Evolutionary conservation across 352 stramenopile genomes (phyloP).

Genomic region (Phytophthora citrophthora): DNA sequence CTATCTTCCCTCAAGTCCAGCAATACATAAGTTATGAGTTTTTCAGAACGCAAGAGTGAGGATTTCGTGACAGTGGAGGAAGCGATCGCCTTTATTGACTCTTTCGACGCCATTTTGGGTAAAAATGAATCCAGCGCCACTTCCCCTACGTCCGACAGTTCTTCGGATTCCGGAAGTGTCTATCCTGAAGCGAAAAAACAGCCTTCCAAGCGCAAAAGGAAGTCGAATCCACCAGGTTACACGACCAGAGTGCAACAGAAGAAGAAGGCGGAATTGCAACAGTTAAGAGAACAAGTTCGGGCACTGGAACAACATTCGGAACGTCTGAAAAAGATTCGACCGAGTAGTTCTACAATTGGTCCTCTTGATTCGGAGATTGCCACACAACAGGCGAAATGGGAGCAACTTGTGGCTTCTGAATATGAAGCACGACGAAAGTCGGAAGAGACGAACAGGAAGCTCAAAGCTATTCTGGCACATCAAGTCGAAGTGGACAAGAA

Average conservation of each 20-base stretch:
- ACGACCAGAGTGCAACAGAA: slow-evolving; percentile 8
- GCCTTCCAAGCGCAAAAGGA: slow-evolving; percentile 3
- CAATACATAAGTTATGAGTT: not conserved
- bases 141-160: not conserved
- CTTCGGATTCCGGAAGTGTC: not conserved
- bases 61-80: slow-evolving; percentile 25
- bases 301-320: slow-evolving; percentile 6
- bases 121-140: not conserved
- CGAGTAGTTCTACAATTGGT: not conserved
- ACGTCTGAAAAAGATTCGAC: not conserved
- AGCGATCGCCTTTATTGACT: slow-evolving; percentile 40
- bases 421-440: slow-evolving; percentile 7
- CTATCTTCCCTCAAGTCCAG: not conserved
- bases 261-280: slow-evolving; percentile 10
- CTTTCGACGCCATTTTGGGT: slow-evolving; percentile 12
- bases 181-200: not conserved
- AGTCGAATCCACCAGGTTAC: slow-evolving; percentile 16
- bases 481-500: slow-evolving; percentile 22
- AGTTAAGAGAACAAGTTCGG: slow-evolving; percentile 6
- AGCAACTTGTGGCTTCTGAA: slow-evolving; percentile 2
- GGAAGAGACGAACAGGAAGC: slow-evolving; percentile 17
- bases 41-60: slow-evolving; percentile 5
- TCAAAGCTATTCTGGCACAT: slow-evolving; percentile 15
- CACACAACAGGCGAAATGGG: slow-evolving; percentile 6
- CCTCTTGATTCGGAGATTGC: not conserved